A percentile compares a stretch with the other conserved stretches of the same genome.
Conservation (phyloP, 2,329 filamentous ascomycete species). For the Fusarium sp. region DNA sequence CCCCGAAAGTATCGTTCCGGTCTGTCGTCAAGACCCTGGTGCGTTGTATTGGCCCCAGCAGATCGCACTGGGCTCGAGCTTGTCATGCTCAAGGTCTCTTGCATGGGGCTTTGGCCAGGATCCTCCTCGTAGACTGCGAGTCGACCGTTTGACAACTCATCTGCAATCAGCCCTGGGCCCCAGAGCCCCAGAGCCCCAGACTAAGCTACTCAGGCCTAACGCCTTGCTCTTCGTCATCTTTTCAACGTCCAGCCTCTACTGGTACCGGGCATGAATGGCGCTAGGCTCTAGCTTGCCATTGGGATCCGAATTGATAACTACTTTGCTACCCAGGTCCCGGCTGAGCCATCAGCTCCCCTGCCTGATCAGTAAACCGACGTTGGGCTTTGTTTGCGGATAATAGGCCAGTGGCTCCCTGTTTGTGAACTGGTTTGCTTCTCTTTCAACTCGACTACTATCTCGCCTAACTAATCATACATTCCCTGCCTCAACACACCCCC, state of each 20-base stretch:
- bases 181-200: slow-evolving; percentile 46
- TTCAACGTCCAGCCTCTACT: slow-evolving; percentile 43
- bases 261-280: slow-evolving; percentile 47
- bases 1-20: slow-evolving; percentile 26
- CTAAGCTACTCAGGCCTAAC: slow-evolving; percentile 44
- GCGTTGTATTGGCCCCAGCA: slow-evolving; percentile 53
- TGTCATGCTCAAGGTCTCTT: slow-evolving; percentile 53
- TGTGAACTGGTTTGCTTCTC: slow-evolving; percentile 37
- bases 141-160: slow-evolving; percentile 53
- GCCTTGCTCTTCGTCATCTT: slow-evolving; percentile 47
- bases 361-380: slow-evolving; percentile 44
- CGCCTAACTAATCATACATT: slow-evolving; percentile 43
- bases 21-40: slow-evolving; percentile 54
- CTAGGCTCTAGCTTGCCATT: slow-evolving; percentile 46
- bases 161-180: slow-evolving; percentile 47
- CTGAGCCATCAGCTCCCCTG: slow-evolving; percentile 47
- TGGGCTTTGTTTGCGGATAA: slow-evolving; percentile 45
- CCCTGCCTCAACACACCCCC: slow-evolving; percentile 42
- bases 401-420: slow-evolving; percentile 45
- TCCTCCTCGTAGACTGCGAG: slow-evolving; percentile 55
- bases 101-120: slow-evolving; percentile 53
- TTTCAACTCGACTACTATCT: slow-evolving; percentile 44
- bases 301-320: slow-evolving; percentile 47
- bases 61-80: slow-evolving; percentile 55
- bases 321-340: slow-evolving; percentile 45